phyloP scores from a whole-genome alignment of 257 asterid genomes.

The Solanum rostratum region DNA sequence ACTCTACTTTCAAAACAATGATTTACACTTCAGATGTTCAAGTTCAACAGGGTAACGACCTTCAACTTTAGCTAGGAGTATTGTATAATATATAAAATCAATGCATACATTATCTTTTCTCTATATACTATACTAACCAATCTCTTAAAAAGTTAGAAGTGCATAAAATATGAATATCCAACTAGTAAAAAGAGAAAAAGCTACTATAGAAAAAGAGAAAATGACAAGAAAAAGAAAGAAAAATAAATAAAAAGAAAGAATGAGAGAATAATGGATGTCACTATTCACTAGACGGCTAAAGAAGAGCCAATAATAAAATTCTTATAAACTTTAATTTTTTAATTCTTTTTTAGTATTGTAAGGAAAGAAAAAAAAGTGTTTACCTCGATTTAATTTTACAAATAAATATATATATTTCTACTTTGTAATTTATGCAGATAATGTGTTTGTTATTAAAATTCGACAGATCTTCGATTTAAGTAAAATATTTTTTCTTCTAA shows the following conservation, averaged over 20 bases:
- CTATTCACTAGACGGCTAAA: not conserved
- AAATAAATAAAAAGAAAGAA: not conserved
- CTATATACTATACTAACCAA: too few species aligned
- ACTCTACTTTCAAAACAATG: too few species aligned
- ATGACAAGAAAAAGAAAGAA: not conserved
- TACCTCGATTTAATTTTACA: not conserved
- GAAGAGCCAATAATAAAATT: not conserved
- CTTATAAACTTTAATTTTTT: too few species aligned
- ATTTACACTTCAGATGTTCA: too few species aligned
- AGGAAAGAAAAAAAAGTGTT: not conserved
- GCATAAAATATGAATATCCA: too few species aligned
- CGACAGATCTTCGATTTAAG: not conserved
- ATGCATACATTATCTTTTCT: too few species aligned
- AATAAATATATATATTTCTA: not conserved
- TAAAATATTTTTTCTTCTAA: not conserved
- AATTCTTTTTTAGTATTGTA: not conserved
- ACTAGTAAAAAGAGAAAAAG: not conserved
- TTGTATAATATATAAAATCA: too few species aligned
- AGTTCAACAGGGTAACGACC: too few species aligned
- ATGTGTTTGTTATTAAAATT: not conserved
- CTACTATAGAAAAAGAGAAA: not conserved
- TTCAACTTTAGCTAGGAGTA: too few species aligned
- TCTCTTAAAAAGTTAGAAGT: too few species aligned
- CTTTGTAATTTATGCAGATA: not conserved
- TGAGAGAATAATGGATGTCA: not conserved